Base-by-base conservation (phyloP, 1,284 basidiomycete genomes). In the Termitomyces sp. region DNA sequence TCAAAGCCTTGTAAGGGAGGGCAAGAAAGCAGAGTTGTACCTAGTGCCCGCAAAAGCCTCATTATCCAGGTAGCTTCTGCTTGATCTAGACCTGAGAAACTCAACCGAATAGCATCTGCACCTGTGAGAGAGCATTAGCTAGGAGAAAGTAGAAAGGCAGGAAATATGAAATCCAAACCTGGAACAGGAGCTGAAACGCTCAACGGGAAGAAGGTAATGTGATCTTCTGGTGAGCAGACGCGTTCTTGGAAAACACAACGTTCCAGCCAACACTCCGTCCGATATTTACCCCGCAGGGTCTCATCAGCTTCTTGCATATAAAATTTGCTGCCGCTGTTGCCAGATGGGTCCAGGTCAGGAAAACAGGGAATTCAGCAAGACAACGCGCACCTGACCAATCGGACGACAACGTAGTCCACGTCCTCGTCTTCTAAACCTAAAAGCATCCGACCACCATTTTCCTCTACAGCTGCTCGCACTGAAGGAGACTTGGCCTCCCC, bases 231-330 rank as follows among this genome's bases (percentile, higher is more conserved):
- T 17, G 67, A 65, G 65, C 84, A 86, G 53, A 91, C 70, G 13
- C 79, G 76, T 44, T 86, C 83, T 58, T 83, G 81, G 53, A 80
- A 86, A 12, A 91, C 74, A 60, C 86, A 92, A 50, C 80, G 79
- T 67, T 92, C 89, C 0, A 92, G 72, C 89, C 89, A 92, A 62
- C 88, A 92, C 65, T 92, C 89, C 0, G 89, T 92, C 40, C 90
- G 76, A 63, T 83, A 88, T 62, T 83, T 84, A 0, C 59, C 54
- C 40, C 77, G 76, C 58, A 73, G 62, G 1, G 45, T 30, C 12
- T 71, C 68, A 50, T 82, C 78, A 3, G 67, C 62, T 61, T 87
- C 84, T 21, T 77, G 73, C 4, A 67, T 70, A 61, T 76, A 87
- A 9, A 88, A 60, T 56, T 80, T 80, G 60, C 83, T 86, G 31